Conservation (phyloP, 108 stramenopile genomes). For the Seminavis robusta region DNA sequence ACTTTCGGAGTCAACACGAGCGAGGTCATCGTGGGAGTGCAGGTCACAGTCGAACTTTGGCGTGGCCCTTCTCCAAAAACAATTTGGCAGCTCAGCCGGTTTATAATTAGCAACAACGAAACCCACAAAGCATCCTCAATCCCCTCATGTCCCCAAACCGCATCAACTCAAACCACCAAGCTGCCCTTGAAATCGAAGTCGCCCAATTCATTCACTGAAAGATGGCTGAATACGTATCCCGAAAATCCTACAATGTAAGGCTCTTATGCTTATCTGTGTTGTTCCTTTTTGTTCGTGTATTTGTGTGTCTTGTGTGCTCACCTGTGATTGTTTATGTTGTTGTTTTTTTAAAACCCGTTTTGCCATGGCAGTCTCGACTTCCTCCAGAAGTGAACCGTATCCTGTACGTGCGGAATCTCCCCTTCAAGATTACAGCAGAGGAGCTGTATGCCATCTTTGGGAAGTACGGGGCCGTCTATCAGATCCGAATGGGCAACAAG, state of each 20-base stretch:
- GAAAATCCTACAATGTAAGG: constrained; percentile 32
- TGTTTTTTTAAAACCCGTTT: background rate
- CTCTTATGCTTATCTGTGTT: background rate
- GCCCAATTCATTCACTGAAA: too few species aligned
- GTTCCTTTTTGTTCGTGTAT: background rate
- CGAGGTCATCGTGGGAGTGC: too few species aligned
- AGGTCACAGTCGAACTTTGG: too few species aligned
- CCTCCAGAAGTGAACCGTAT: constrained; percentile 98
- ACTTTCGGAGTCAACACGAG: too few species aligned
- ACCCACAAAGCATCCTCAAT: too few species aligned
- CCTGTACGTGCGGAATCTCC: constrained; percentile 96
- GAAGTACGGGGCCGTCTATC: constrained; percentile 98
- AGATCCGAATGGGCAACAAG: constrained; percentile 87
- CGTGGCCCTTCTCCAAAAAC: too few species aligned
- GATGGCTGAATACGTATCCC: constrained; percentile 24
- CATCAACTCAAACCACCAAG: too few species aligned
- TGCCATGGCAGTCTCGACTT: constrained; percentile 73
- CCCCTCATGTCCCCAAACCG: too few species aligned
- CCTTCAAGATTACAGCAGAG: constrained; percentile 95
- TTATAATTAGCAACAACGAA: too few species aligned
- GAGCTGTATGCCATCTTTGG: constrained; percentile 99
- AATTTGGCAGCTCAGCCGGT: too few species aligned
- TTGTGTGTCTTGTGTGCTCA: background rate
- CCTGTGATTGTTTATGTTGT: background rate
- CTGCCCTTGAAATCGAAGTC: too few species aligned